Percentiles rank a stretch among this genome's conserved stretches.
phyloP scores from a whole-genome alignment of 2,329 filamentous ascomycete species.

The Amphichorda felina region DNA sequence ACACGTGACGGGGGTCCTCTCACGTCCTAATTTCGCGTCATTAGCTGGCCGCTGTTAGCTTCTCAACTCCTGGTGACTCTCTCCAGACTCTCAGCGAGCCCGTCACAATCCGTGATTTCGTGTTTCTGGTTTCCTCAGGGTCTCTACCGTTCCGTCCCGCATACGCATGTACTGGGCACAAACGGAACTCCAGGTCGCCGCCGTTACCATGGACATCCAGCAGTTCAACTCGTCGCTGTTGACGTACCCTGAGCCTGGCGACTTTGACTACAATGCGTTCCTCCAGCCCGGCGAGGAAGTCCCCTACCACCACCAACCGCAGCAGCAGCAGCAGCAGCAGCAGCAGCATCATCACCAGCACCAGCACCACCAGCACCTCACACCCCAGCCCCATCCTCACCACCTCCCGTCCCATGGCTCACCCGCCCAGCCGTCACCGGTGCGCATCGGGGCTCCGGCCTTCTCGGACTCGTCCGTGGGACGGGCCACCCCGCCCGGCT shows the following conservation, averaged over 20 bases:
- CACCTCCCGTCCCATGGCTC: neutral
- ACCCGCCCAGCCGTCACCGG: neutral
- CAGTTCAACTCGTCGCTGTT: conserved; percentile 2
- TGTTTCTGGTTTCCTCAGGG: too few species aligned
- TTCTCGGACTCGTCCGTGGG: conserved; percentile 2
- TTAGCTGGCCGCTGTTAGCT: too few species aligned
- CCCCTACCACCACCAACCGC: neutral
- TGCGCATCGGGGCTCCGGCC: neutral
- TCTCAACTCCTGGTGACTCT: too few species aligned
- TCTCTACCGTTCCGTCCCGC: too few species aligned
- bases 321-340: neutral
- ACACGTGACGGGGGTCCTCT: neutral
- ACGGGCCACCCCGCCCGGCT: conserved; percentile 1
- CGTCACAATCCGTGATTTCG: too few species aligned
- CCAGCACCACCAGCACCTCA: neutral
- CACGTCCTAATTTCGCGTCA: neutral
- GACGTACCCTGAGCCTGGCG: conserved; percentile 1
- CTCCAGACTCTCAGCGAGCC: too few species aligned
- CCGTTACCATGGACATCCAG: conserved; percentile 4
- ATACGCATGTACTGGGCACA: too few species aligned
- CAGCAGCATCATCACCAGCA: neutral
- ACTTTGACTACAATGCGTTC: conserved; percentile 4
- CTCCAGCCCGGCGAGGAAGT: neutral
- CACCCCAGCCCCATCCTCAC: neutral
- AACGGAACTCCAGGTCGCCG: too few species aligned